phyloP scores from a whole-genome alignment of 345 rosid species.

The Brassica cretica region DNA sequence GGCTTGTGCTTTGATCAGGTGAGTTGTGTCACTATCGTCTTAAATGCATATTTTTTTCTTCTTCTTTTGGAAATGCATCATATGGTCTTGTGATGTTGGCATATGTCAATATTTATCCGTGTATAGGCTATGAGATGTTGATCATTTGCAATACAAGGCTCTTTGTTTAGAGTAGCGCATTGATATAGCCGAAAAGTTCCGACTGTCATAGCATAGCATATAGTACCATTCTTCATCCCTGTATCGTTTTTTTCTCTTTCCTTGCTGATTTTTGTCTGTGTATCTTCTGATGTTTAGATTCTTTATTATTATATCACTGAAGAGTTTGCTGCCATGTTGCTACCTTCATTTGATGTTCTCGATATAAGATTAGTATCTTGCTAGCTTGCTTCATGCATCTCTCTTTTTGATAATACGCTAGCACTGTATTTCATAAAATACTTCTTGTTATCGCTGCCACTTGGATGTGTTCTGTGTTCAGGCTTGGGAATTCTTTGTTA shows the following conservation, averaged over 20 bases:
- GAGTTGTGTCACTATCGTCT: conserved; percentile 25
- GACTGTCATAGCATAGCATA: background rate
- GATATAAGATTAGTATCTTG: background rate
- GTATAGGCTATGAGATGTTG: conserved; percentile 15
- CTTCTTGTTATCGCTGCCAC: background rate
- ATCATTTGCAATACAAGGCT: background rate
- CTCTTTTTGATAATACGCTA: background rate
- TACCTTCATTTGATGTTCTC: background rate
- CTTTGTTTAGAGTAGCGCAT: background rate
- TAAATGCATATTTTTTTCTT: background rate
- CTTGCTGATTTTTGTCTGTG: conserved; percentile 15
- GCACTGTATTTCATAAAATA: background rate
- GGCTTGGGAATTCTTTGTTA: background rate
- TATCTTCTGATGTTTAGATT: conserved; percentile 15
- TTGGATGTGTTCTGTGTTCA: conserved; percentile 16
- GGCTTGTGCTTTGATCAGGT: conserved; percentile 72
- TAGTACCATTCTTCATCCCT: background rate
- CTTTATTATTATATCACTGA: background rate
- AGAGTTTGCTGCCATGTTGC: background rate
- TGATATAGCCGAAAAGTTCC: background rate
- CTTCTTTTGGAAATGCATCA: background rate
- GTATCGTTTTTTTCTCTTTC: background rate
- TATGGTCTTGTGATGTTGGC: conserved; percentile 19
- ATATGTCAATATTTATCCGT: background rate
- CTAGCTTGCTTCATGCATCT: background rate